Base-by-base conservation (phyloP, 2,329 filamentous ascomycete genomes). In the Aurifilum marmelostoma region DNA sequence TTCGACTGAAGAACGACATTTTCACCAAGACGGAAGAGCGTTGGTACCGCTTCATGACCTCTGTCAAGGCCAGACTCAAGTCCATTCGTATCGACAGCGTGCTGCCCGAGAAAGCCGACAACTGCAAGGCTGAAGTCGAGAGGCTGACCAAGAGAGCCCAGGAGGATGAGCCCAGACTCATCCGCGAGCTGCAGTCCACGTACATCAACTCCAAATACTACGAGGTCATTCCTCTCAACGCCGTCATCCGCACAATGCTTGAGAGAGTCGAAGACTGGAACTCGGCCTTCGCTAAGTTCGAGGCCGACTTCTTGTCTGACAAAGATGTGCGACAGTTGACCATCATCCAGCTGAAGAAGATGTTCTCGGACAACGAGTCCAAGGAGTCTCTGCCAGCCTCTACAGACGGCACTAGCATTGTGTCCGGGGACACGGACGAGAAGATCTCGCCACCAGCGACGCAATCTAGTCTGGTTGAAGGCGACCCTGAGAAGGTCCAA, bases 181-280 rank as follows among this genome's bases (percentile, higher is more conserved):
- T 94, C 64, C 87, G 87, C 65, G 92, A 93, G 71, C 84, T 99
- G 12, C 94, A 97, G 77, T 90, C 94, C 43, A 93, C 92, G 71
- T 99, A 99, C 77, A 94, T 96, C 82, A 90, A 90, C 72, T 97
- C 94, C 2, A 94, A 93, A 76, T 98, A 98, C 77, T 99, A 97
- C 82, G 96, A 99, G 79, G 91, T 97, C 67, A 94, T 98, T 63
- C 96, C 97, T 0, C 86, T 99, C 72, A 99, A 98, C 74, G 87
- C 91, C 68, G 92, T 95, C 9, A 88, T 97, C 63, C 90, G 95
- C 73, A 92, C 93, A 67, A 96, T 97, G 84, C 90, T 98, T 72
- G 94, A 97, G 76, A 97, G 92, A 74, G 94, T 95, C 4, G 90
- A 94, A 27, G 93, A 94, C 72, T 99, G 96, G 96, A 97, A 99